A percentile compares a stretch with the other conserved stretches of the same genome.
These are phyloP conservation scores for Cyberlindnera meyerae DNA, from an alignment of 805 yeast genomes.

Conservation along the genomic window DNA sequence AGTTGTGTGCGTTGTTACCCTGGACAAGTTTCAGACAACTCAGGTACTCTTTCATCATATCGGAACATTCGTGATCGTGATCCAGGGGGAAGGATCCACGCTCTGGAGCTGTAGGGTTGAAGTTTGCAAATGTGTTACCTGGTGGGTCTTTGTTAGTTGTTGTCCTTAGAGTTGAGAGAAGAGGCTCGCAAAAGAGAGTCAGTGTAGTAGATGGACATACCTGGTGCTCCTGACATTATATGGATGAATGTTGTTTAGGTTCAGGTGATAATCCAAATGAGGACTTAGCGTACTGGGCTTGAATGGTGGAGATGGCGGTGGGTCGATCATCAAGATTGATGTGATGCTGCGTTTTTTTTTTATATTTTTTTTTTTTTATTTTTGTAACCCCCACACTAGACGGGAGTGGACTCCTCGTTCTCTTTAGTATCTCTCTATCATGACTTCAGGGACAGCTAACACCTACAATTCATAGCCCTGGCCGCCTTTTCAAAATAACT, in stretches of 20 bases:
- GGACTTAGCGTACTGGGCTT: too few species aligned
- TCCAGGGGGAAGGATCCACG: conserved; percentile 95
- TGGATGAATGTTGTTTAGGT: neutral
- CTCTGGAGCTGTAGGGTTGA: conserved; percentile 90
- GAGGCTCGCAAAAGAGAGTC: neutral
- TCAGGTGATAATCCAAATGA: too few species aligned
- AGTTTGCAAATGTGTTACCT: conserved; percentile 41
- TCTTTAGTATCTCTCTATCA: too few species aligned
- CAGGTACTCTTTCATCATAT: conserved; percentile 69
- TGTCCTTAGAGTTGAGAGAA: too few species aligned
- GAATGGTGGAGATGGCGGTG: neutral
- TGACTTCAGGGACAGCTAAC: too few species aligned
- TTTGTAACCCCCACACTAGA: too few species aligned
- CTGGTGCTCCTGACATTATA: conserved; percentile 18
- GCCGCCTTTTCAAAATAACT: too few species aligned
- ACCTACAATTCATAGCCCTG: too few species aligned
- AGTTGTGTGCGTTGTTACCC: conserved; percentile 87
- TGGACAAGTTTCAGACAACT: conserved; percentile 71
- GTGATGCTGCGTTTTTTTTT: neutral
- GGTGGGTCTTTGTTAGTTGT: conserved; percentile 1
- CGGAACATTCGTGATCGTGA: conserved; percentile 78
- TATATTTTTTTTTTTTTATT: neutral
- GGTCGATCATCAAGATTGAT: neutral
- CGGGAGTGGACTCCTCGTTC: too few species aligned
- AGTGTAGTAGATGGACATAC: conserved; percentile 20